These are phyloP conservation scores for Melaleuca quinquenervia DNA, from an alignment of 345 rosid genomes.

Conservation along the genomic window DNA sequence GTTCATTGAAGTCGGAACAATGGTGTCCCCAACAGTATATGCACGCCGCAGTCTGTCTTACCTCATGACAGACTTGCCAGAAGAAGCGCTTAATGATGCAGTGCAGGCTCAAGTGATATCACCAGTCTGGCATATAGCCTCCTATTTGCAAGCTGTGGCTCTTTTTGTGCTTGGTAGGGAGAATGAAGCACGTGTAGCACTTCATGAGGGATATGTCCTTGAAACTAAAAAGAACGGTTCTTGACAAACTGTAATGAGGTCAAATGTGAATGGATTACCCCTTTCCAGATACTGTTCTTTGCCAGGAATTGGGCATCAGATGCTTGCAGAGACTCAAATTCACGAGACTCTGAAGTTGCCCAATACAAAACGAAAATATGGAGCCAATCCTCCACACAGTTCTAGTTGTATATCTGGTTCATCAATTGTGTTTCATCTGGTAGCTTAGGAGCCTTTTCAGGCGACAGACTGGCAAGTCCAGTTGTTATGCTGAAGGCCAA, in stretches of 20 bases:
- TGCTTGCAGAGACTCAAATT: background rate
- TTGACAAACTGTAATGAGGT: background rate
- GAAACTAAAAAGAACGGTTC: slow-evolving; percentile 38
- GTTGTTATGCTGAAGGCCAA: background rate
- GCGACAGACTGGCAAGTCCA: background rate
- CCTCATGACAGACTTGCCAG: slow-evolving; percentile 60
- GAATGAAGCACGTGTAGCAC: slow-evolving; percentile 58
- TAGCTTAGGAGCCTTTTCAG: background rate
- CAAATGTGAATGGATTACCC: background rate
- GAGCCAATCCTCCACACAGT: background rate
- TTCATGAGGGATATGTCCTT: slow-evolving; percentile 54
- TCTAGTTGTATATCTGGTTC: background rate
- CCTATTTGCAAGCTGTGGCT: slow-evolving; percentile 65
- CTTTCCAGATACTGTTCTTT: background rate
- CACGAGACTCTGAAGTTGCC: background rate
- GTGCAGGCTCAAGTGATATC: slow-evolving; percentile 61
- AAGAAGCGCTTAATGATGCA: slow-evolving; percentile 71
- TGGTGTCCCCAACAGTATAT: slow-evolving; percentile 63
- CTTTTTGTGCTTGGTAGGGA: slow-evolving; percentile 55
- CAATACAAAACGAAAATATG: background rate
- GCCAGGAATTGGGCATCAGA: background rate
- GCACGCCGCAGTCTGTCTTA: slow-evolving; percentile 72
- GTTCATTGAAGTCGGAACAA: slow-evolving; percentile 65
- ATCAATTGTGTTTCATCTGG: background rate
- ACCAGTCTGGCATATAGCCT: slow-evolving; percentile 72